Evolutionary conservation across 148 eudicot species (phyloP), one percentile per base, ranked within the genome.

Genomic region (Amaranthus palmeri): DNA sequence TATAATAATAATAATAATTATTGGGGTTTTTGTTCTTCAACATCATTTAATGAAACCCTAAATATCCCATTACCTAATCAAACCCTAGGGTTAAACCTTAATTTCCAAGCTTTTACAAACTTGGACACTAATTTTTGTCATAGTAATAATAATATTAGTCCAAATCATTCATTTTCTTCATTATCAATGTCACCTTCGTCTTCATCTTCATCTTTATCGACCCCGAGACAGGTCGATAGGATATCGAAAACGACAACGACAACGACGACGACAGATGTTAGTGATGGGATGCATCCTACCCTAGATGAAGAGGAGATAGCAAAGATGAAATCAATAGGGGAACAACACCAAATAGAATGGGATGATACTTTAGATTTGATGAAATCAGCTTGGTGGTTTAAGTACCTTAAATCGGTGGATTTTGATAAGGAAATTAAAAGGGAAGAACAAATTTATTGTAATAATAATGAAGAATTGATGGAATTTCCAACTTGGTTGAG

Each of bases 311-410:
- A 89, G 61, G 96, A 89, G 83, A 83, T 91, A 83, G 91, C 76
- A 0, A 86, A 86, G 86, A 89, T 95, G 11, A 86, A 85, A 63
- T 84, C 84, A 25, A 77, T 95, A 43, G 98, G 96, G 10, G 90
- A 89, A 46, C 86, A 88, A 63, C 86, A 95, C 67, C 83, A 95
- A 78, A 85, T 91, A 80, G 97, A 86, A 76, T 95, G 97, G 98
- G 84, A 89, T 83, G 98, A 95, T 65, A 86, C 85, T 6, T 15
- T 95, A 51, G 88, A 89, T 71, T 65, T 89, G 78, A 91, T 87
- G 0, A 85, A 79, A 14, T 93, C 98, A 42, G 91, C 97, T 40
- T 75, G 93, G 91, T 92, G 96, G 96, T 80, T 80, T n/a, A 85
- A 91, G 79, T 88, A 72, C 84, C 72, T 85, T 47, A 84, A 85